Conservation (phyloP, 768 basidiomycete genomes). For the Lenzites betulinus region DNA sequence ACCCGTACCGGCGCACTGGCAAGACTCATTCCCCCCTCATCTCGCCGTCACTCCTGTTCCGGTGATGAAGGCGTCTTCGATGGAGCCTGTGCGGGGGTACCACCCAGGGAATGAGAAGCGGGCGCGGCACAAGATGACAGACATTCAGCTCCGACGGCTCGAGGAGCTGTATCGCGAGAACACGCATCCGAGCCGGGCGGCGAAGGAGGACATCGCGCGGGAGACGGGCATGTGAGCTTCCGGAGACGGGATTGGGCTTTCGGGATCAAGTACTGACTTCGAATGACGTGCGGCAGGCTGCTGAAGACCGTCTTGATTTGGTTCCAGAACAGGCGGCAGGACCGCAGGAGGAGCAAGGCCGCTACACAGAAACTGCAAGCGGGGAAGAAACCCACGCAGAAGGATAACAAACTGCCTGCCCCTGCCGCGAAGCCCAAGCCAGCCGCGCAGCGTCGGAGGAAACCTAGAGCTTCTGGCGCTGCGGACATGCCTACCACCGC, state of each 20-base stretch:
- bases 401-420: background rate
- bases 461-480: background rate
- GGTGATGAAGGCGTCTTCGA: slow-evolving; percentile 10
- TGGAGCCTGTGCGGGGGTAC: slow-evolving; percentile 1
- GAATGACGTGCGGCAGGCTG: slow-evolving; percentile 21
- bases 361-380: background rate
- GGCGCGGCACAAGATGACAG: slow-evolving; percentile 42
- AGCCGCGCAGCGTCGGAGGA: background rate
- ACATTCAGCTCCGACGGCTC: slow-evolving; percentile 28
- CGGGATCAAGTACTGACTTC: background rate
- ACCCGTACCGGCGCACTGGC: background rate
- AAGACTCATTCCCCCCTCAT: background rate
- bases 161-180: slow-evolving; percentile 28
- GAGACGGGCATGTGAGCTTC: slow-evolving; percentile 29
- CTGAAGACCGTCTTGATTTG: slow-evolving; percentile 36
- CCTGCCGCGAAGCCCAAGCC: background rate
- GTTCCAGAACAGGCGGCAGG: slow-evolving; percentile 40
- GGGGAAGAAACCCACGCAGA: background rate
- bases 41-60: background rate
- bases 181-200: slow-evolving; percentile 28
- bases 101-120: slow-evolving; percentile 24
- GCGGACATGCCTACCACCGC: background rate
- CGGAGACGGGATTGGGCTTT: background rate
- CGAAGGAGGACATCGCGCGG: slow-evolving; percentile 29
- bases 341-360: slow-evolving; percentile 16